These are phyloP conservation scores for Citrus medica DNA, from an alignment of 345 rosid species.

Conservation along the genomic window DNA sequence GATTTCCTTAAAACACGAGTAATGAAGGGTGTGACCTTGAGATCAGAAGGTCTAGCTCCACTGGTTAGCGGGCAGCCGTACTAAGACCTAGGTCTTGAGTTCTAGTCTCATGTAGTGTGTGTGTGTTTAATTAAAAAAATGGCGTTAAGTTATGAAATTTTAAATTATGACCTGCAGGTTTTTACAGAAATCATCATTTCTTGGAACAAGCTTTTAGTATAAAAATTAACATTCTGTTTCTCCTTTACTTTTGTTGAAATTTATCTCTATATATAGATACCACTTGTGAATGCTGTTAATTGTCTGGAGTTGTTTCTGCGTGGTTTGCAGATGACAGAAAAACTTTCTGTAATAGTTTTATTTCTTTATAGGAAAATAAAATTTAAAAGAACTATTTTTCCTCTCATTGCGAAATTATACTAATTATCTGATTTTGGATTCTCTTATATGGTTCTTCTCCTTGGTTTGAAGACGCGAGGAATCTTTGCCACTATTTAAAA, in stretches of 20 bases:
- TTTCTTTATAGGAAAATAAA: neutral
- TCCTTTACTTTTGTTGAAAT: neutral
- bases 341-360: neutral
- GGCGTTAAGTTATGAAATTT: neutral
- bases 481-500: slow-evolving; percentile 89
- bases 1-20: neutral
- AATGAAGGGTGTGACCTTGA: neutral
- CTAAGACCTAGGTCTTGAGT: too few species aligned
- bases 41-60: too few species aligned
- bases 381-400: neutral
- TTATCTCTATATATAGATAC: neutral
- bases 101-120: too few species aligned
- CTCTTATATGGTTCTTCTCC: slow-evolving; percentile 20
- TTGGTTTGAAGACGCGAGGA: slow-evolving; percentile 81
- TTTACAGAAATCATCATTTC: neutral
- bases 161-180: neutral
- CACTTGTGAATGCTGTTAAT: neutral
- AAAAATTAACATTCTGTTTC: neutral
- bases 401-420: slow-evolving; percentile 4
- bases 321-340: neutral
- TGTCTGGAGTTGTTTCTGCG: neutral
- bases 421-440: slow-evolving; percentile 5
- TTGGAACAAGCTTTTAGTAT: neutral
- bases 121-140: too few species aligned
- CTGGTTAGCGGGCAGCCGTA: too few species aligned